Evolutionary conservation across 106 monocot genomes (phyloP).

Genomic region (Dendrobium nobile): DNA sequence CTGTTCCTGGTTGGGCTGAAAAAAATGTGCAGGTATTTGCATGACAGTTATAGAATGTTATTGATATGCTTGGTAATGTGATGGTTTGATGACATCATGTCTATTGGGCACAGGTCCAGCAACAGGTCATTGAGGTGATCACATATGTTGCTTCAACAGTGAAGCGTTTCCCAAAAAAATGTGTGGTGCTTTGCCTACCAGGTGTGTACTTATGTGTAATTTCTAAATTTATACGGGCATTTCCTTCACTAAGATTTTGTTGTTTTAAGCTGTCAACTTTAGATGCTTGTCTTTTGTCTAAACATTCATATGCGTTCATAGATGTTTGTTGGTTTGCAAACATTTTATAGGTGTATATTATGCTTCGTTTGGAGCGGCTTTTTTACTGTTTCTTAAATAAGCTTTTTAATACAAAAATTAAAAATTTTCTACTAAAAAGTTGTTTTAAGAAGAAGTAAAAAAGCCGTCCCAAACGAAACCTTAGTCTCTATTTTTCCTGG

Average conservation of each 20-base stretch:
- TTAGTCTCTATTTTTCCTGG: background rate
- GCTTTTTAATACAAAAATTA: too few relatives aligned
- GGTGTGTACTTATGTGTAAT: conserved; percentile 30
- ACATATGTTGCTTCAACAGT: conserved; percentile 70
- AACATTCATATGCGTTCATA: background rate
- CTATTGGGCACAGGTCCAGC: conserved; percentile 65
- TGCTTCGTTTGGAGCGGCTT: too few relatives aligned
- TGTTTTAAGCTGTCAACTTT: conserved; percentile 2
- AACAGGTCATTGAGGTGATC: conserved; percentile 88
- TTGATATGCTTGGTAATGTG: conserved; percentile 6
- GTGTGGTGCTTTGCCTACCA: conserved; percentile 79
- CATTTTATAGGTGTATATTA: background rate
- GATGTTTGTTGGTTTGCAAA: background rate
- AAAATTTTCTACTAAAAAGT: too few relatives aligned
- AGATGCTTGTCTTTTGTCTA: conserved; percentile 3
- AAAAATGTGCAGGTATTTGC: conserved; percentile 91
- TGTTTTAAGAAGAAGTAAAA: too few relatives aligned
- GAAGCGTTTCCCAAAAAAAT: conserved; percentile 83
- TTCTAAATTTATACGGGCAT: background rate
- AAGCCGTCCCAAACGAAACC: too few relatives aligned
- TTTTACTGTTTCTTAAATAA: too few relatives aligned
- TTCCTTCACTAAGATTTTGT: background rate
- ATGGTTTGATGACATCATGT: conserved; percentile 5
- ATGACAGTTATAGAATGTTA: background rate
- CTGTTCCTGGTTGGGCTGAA: conserved; percentile 95